phyloP scores from a whole-genome alignment of 805 yeast genomes.

The Jamesozyma spencerorum region DNA sequence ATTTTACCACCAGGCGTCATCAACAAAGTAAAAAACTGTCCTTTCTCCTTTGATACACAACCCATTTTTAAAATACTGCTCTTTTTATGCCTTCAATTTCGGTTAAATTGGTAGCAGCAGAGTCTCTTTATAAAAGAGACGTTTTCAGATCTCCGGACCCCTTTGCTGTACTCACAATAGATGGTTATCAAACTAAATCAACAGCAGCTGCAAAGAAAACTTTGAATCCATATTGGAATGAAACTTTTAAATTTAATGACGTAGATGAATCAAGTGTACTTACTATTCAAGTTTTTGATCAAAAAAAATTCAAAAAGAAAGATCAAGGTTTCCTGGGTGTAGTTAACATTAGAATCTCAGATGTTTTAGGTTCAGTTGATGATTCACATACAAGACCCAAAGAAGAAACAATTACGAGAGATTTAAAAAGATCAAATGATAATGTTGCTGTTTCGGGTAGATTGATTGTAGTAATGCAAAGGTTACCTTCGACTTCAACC shows the following conservation, averaged over 20 bases:
- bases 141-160: slow-evolving; percentile 96
- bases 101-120: slow-evolving; percentile 88
- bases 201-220: slow-evolving; percentile 92
- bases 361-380: slow-evolving; percentile 55
- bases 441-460: slow-evolving; percentile 90
- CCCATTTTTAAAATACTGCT: too few relatives aligned
- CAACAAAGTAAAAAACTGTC: too few relatives aligned
- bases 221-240: slow-evolving; percentile 96
- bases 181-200: slow-evolving; percentile 91
- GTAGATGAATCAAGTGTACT: slow-evolving; percentile 74
- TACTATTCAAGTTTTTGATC: slow-evolving; percentile 92
- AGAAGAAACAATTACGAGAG: slow-evolving; percentile 88
- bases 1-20: too few relatives aligned
- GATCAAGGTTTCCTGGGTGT: slow-evolving; percentile 98
- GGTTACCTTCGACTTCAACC: slow-evolving; percentile 27
- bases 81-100: slow-evolving; percentile 37
- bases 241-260: slow-evolving; percentile 66
- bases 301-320: slow-evolving; percentile 92
- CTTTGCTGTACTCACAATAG: slow-evolving; percentile 94
- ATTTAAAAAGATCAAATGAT: slow-evolving; percentile 84
- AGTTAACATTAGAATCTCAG: slow-evolving; percentile 82
- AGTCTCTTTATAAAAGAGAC: slow-evolving; percentile 89
- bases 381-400: slow-evolving; percentile 33
- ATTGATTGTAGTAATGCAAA: slow-evolving; percentile 63
- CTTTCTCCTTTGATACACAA: too few relatives aligned